Evolutionary conservation across 495 filamentous ascomycete species (phyloP).

Genomic region (Penicillium chermesinum): DNA sequence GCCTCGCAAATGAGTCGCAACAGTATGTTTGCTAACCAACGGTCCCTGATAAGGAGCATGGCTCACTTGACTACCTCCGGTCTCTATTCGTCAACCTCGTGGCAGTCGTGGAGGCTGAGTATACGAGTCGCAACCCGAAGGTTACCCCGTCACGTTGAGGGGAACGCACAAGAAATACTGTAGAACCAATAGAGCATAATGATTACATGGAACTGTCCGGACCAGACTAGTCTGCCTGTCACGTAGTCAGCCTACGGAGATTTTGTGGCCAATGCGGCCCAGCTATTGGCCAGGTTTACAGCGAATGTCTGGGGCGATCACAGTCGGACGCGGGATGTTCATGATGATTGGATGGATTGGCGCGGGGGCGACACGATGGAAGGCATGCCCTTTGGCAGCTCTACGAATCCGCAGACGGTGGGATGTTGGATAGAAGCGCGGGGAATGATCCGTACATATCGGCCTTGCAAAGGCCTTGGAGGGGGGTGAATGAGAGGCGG

Average conservation of each 20-base stretch:
- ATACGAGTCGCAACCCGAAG: too few relatives aligned
- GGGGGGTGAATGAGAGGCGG: background rate
- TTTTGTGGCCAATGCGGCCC: too few relatives aligned
- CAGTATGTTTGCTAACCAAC: background rate
- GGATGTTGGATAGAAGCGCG: background rate
- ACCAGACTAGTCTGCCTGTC: constrained; percentile 3
- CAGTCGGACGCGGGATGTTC: constrained; percentile 6
- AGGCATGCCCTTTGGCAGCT: background rate
- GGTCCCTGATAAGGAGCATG: background rate
- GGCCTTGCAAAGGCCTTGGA: background rate
- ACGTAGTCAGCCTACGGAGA: background rate
- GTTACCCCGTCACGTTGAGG: too few relatives aligned
- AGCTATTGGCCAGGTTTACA: constrained; percentile 16
- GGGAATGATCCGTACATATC: background rate
- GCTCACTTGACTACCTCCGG: too few relatives aligned
- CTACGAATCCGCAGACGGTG: background rate
- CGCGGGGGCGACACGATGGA: constrained; percentile 10
- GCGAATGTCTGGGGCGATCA: constrained; percentile 23
- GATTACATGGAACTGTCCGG: background rate
- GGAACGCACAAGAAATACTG: too few relatives aligned
- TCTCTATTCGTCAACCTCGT: too few relatives aligned
- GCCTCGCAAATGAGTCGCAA: background rate
- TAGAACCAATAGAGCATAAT: too few relatives aligned
- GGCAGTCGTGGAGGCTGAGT: too few relatives aligned
- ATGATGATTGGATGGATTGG: constrained; percentile 20